phyloP scores from a whole-genome alignment of 768 basidiomycete species.

The Mycena chlorophos region DNA sequence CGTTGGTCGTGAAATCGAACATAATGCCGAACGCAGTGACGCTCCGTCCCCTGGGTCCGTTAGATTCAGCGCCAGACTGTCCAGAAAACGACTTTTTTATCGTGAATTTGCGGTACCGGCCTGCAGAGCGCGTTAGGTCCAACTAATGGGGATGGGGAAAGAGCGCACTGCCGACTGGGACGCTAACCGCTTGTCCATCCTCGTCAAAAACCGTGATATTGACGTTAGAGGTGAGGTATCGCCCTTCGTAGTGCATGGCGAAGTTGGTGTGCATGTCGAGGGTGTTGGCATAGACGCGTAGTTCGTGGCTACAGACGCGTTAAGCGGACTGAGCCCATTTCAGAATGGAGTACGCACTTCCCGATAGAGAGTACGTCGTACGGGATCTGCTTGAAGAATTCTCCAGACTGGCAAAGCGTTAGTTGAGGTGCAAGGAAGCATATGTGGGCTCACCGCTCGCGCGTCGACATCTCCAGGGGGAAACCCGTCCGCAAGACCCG shows the following conservation, averaged over 20 bases:
- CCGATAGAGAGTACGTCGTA: constrained; percentile 86
- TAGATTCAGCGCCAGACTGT: neutral
- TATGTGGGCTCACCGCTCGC: constrained; percentile 53
- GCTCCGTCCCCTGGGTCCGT: constrained; percentile 49
- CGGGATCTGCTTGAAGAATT: constrained; percentile 69
- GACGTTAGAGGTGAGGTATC: constrained; percentile 82
- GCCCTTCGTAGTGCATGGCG: constrained; percentile 61
- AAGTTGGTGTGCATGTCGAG: constrained; percentile 76
- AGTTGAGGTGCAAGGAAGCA: neutral
- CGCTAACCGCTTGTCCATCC: constrained; percentile 36
- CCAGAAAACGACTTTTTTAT: constrained; percentile 58
- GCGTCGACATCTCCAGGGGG: constrained; percentile 70
- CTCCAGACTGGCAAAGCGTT: constrained; percentile 55
- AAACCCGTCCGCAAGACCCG: constrained; percentile 76
- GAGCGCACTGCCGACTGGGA: constrained; percentile 37
- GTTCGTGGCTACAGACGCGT: constrained; percentile 60
- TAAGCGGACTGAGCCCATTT: neutral
- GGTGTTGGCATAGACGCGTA: constrained; percentile 70
- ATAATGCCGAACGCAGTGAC: constrained; percentile 85
- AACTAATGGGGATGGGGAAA: neutral
- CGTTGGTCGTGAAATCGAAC: constrained; percentile 73
- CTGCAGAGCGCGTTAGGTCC: constrained; percentile 1
- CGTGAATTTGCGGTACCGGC: constrained; percentile 70
- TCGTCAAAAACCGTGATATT: constrained; percentile 71
- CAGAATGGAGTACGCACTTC: constrained; percentile 53